phyloP scores from a whole-genome alignment of 116 monocot species.

The Posidonia oceanica region DNA sequence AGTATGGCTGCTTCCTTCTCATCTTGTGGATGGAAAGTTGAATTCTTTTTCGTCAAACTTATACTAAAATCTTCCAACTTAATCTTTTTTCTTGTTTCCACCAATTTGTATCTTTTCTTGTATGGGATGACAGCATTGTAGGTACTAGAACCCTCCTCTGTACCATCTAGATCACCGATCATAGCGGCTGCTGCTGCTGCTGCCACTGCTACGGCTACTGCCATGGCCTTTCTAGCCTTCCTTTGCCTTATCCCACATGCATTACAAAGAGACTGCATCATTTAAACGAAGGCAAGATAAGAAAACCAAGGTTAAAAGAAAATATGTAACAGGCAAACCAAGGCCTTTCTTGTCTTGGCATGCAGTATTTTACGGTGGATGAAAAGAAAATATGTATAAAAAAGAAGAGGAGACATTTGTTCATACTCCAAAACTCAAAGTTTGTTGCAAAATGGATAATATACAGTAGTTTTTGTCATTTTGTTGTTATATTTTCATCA shows the following conservation, averaged over 20 bases:
- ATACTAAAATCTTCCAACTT: slow-evolving; percentile 26
- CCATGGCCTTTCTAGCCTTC: slow-evolving; percentile 59
- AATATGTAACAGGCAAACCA: too few species aligned
- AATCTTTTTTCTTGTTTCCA: slow-evolving; percentile 17
- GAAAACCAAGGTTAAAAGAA: not conserved
- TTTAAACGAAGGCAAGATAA: not conserved
- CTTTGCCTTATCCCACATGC: slow-evolving; percentile 79
- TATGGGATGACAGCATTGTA: slow-evolving; percentile 30
- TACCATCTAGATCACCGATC: not conserved
- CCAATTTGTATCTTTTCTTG: slow-evolving; percentile 67
- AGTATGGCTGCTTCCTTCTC: slow-evolving; percentile 64
- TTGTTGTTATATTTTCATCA: too few species aligned
- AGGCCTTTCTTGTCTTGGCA: too few species aligned
- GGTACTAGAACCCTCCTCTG: slow-evolving; percentile 13
- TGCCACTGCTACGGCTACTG: too few species aligned
- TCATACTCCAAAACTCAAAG: too few species aligned
- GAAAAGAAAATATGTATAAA: too few species aligned
- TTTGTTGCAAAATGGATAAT: too few species aligned
- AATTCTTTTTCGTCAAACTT: slow-evolving; percentile 22
- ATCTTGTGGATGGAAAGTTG: slow-evolving; percentile 41
- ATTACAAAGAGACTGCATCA: slow-evolving; percentile 73
- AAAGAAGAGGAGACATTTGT: too few species aligned
- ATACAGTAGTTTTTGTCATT: too few species aligned
- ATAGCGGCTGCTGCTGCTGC: slow-evolving; percentile 15
- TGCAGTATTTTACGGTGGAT: too few species aligned